A percentile compares a stretch with the other conserved stretches of the same genome.
These are phyloP conservation scores for Phytophthora pinifolia DNA, from an alignment of 352 stramenopile genomes.

Conservation along the genomic window DNA sequence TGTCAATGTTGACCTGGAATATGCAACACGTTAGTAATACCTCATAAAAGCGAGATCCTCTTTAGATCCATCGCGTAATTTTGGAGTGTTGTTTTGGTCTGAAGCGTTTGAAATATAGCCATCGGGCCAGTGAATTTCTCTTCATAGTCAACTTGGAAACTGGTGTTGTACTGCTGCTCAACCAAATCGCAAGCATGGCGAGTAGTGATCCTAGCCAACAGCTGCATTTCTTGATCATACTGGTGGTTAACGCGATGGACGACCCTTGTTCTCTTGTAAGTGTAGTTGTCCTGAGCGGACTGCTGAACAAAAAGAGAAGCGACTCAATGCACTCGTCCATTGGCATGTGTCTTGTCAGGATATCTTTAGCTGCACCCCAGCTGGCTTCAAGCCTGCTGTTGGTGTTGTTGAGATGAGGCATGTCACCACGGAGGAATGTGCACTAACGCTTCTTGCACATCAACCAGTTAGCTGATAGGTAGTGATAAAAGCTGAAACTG, in stretches of 20 bases:
- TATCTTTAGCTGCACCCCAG: constrained; percentile 8
- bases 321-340: constrained; percentile 17
- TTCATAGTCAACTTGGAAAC: neutral
- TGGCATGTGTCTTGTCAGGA: constrained; percentile 2
- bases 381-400: constrained; percentile 9
- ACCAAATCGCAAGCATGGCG: constrained; percentile 14
- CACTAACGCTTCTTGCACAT: constrained; percentile 4
- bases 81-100: neutral
- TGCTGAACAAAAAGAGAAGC: constrained; percentile 13
- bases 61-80: too few relatives aligned
- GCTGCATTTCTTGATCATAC: constrained; percentile 2
- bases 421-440: constrained; percentile 2
- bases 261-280: constrained; percentile 1
- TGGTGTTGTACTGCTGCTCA: constrained; percentile 2
- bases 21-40: neutral
- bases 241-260: constrained; percentile 1
- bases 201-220: constrained; percentile 1
- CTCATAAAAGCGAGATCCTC: too few relatives aligned
- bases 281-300: constrained; percentile 2
- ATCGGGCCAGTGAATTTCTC: neutral
- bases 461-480: constrained; percentile 9
- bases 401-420: constrained; percentile 17
- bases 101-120: neutral
- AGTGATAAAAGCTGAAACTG: neutral
- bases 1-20: neutral